Conservation (phyloP, 2,329 filamentous ascomycete species). For the Fusarium armeniacum region DNA sequence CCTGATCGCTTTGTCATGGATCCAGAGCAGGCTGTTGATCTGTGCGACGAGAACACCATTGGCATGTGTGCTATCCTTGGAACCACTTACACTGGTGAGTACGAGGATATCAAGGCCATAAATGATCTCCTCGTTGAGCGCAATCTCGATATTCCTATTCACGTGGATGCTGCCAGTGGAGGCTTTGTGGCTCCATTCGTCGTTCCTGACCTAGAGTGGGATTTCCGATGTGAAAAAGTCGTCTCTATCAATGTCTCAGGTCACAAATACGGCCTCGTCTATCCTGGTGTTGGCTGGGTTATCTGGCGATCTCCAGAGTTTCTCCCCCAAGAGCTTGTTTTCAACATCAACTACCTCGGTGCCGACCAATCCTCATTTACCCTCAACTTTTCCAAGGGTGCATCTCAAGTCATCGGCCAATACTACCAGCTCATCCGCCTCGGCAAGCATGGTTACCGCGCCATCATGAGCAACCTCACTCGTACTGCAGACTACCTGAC, state of each 20-base stretch:
- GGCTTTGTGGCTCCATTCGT: conserved; percentile 96
- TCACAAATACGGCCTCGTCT: conserved; percentile 84
- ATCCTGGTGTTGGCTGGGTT: conserved; percentile 95
- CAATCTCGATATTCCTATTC: conserved; percentile 85
- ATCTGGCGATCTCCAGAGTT: conserved; percentile 88
- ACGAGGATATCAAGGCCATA: conserved; percentile 92
- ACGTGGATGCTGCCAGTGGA: conserved; percentile 92
- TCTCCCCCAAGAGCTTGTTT: conserved; percentile 91
- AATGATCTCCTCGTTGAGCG: conserved; percentile 86
- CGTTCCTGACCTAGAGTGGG: conserved; percentile 86
- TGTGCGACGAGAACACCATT: conserved; percentile 80
- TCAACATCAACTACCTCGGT: conserved; percentile 99
- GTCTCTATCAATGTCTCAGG: conserved; percentile 95
- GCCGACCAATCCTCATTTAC: conserved; percentile 97
- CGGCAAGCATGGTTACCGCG: conserved; percentile 90
- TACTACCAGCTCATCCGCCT: conserved; percentile 98
- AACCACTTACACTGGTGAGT: conserved; percentile 95
- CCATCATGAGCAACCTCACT: conserved; percentile 95
- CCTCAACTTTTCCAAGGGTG: conserved; percentile 96
- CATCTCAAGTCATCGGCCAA: conserved; percentile 93
- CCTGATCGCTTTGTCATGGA: conserved; percentile 74
- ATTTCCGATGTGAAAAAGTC: conserved; percentile 90
- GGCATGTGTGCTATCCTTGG: conserved; percentile 93
- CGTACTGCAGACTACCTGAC: conserved; percentile 90
- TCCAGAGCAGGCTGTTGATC: conserved; percentile 70